These are phyloP conservation scores for Tylopilus sp. DNA, from an alignment of 768 basidiomycete genomes.

Conservation along the genomic window DNA sequence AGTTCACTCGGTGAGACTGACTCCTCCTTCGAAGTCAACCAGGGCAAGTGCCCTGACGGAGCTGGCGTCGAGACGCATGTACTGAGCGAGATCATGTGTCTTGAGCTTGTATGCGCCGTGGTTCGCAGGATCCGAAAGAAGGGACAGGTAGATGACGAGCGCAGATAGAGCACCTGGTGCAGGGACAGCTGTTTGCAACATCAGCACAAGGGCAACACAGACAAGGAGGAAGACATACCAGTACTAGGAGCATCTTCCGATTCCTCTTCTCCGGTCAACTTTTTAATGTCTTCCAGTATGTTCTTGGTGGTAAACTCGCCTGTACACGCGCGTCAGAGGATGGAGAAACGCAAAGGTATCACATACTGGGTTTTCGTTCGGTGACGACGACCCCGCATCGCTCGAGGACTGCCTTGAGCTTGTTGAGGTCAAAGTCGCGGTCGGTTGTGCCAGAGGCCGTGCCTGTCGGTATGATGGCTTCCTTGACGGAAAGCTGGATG, in stretches of 20 bases:
- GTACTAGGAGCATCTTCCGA: conserved; percentile 16
- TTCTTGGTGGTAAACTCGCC: conserved; percentile 84
- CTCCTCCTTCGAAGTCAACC: conserved; percentile 60
- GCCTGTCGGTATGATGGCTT: conserved; percentile 81
- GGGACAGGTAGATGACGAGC: conserved; percentile 75
- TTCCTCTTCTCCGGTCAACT: conserved; percentile 32
- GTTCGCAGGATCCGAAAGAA: conserved; percentile 75
- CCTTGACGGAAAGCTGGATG: conserved; percentile 97
- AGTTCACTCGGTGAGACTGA: no score
- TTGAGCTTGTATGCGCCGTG: conserved; percentile 76
- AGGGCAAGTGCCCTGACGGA: conserved; percentile 85
- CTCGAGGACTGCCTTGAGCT: conserved; percentile 82
- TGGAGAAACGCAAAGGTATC: neutral
- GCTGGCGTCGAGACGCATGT: conserved; percentile 95
- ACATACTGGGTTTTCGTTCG: conserved; percentile 80
- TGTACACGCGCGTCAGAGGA: conserved; percentile 27
- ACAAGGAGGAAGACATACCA: conserved; percentile 3
- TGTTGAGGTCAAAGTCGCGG: conserved; percentile 84
- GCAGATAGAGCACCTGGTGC: conserved; percentile 83
- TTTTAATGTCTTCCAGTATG: conserved; percentile 72
- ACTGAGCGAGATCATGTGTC: conserved; percentile 89
- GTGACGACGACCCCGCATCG: conserved; percentile 89
- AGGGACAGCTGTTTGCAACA: conserved; percentile 52
- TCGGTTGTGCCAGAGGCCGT: conserved; percentile 69
- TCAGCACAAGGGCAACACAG: neutral